A percentile compares a stretch with the other conserved stretches of the same genome.
Evolutionary conservation across 805 yeast species (phyloP).

Genomic region (Myxozyma neotropica): DNA sequence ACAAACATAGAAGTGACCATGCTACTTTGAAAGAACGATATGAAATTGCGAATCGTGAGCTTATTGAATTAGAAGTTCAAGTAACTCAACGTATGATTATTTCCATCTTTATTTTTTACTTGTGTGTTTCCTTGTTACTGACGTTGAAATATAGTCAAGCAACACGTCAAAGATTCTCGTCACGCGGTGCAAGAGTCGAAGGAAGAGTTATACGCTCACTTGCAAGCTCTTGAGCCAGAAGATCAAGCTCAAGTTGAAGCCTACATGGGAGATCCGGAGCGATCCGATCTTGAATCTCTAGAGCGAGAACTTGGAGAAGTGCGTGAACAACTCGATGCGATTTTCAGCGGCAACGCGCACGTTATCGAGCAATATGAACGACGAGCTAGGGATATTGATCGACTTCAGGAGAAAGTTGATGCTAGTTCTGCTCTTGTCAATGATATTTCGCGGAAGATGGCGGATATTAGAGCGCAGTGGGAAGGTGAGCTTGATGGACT

Average conservation of each 20-base stretch:
- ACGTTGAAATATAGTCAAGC: constrained; percentile 13
- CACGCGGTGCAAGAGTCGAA: constrained; percentile 1
- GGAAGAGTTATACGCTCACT: constrained; percentile 1
- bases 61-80: constrained; percentile 3
- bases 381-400: constrained; percentile 47
- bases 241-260: neutral
- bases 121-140: no score
- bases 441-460: constrained; percentile 46
- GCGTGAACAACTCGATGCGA: constrained; percentile 7
- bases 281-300: constrained; percentile 45
- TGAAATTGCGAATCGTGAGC: constrained; percentile 14
- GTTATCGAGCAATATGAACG: constrained; percentile 41
- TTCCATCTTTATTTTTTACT: no score
- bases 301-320: constrained; percentile 23
- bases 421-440: constrained; percentile 36
- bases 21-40: constrained; percentile 12
- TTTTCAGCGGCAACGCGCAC: constrained; percentile 28
- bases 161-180: neutral
- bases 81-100: neutral
- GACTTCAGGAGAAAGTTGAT: constrained; percentile 49
- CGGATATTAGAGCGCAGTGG: constrained; percentile 53
- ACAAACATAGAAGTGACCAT: constrained; percentile 12
- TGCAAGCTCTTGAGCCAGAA: neutral
- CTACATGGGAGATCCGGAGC: constrained; percentile 4
- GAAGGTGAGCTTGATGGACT: constrained; percentile 61